Base-by-base conservation (phyloP, 148 eudicot species). In the Camellia lanceoleosa region DNA sequence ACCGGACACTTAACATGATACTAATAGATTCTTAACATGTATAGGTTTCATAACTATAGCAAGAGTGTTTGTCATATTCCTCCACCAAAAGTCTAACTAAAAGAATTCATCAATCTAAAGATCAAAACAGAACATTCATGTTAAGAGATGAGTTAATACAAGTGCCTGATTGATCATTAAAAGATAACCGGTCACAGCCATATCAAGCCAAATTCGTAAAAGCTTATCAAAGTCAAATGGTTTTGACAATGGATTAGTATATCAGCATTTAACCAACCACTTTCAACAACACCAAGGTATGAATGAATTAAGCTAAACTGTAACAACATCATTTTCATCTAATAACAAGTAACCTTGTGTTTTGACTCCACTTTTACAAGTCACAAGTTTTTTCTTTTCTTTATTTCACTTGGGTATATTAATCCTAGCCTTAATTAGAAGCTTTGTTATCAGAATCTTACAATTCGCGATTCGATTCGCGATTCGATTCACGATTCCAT, bases 21-120 rank as follows among this genome's bases (percentile, higher is more conserved):
- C 51, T 16, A 62, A 72, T 38, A 71, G 15, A 18, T 79, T 72
- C 38, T 51, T 12, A 80, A 16, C 55, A 79, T 79, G 58, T 71
- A 61, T 2, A 62, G 47, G 7, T 4, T 13, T 73, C 55, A 58
- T 6, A 15, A 59, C 3, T 42, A n/a, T 3, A 46, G n/a, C 19
- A 44, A 11, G 16, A 30, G 38, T 30, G 38, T 13, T 14, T 46
- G 56, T 18, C 30, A n/a, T 43, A 38, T 56, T 59, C 38, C 64
- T 58, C 3, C 5, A 30, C 38, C 44, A 38, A 20, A n/a, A 30
- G 18, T 20, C 16, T 30, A 73, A 63, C 16, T 8, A 12, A 30
- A 54, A 73, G 42, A 61, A 42, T 59, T 16, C 18, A 44, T 19
- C 18, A 62, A 62, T 47, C 14, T 47, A 2, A 63, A 19, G n/a